Evolutionary conservation across 768 basidiomycete species (phyloP), one percentile per base, ranked within the genome.

Genomic region (Lepiota brunneoincarnata): DNA sequence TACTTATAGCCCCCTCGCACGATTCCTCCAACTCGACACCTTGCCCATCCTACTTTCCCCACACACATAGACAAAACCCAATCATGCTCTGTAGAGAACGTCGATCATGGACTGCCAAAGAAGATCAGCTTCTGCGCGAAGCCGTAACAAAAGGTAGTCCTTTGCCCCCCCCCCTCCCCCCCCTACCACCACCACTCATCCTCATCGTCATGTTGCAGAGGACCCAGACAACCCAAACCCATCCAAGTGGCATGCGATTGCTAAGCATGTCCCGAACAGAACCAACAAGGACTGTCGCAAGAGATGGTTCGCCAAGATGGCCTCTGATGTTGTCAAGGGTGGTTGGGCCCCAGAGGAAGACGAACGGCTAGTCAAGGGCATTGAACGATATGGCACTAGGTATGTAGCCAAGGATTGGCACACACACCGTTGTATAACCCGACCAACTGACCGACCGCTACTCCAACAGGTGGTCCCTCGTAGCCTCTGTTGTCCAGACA

Each of bases 241-340:
- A 18, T 80, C 80, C 45, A 82, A 81, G 57, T 83, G 82, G 82
- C 79, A 81, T 65, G 79, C 78, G 31, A 82, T 83, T 50, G 78
- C 81, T n/a, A 78, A 80, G 59, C 79, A 82, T 62, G 79, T 83
- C 4, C 82, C 81, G 9, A 78, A 82, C 61, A 72, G 82, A 51
- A 82, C 79, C 18, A 83, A 83, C 72, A 83, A 83, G 61, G 82
- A 83, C 63, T 83, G 82, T 63, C 74, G 82, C 58, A 83, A 83
- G 62, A 72, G 82, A 11, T 83, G 81, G 81, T 82, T 81, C 57
- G 79, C 81, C 1, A 82, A 81, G 69, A 82, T 83, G 81, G 80
- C 80, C 54, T 78, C 80, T 12, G 79, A 80, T 63, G 80, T 82
- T 21, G 78, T 81, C 24, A 82, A 82, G 61, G 82, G 82, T 41